phyloP scores from a whole-genome alignment of 768 basidiomycete genomes.

The Terana coerulea region DNA sequence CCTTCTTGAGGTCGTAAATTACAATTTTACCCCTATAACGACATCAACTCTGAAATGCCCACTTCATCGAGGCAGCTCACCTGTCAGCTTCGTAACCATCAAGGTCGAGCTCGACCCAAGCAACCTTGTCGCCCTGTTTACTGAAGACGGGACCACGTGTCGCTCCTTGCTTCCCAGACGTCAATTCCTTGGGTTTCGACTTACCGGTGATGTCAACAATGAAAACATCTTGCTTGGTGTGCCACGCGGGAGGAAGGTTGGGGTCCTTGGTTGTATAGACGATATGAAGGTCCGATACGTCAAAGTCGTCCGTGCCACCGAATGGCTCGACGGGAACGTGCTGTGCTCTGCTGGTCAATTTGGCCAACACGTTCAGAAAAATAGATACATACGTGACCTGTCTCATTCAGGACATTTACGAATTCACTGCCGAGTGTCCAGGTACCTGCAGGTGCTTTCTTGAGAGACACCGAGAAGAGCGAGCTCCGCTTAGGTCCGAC shows the following conservation, averaged over 20 bases:
- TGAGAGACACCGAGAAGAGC: conserved; percentile 65
- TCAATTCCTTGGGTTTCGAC: conserved; percentile 59
- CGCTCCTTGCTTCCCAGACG: conserved; percentile 83
- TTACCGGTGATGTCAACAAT: conserved; percentile 54
- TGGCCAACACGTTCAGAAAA: not conserved
- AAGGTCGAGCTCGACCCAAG: conserved; percentile 83
- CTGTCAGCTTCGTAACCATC: conserved; percentile 92
- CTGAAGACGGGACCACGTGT: conserved; percentile 71
- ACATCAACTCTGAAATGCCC: not conserved
- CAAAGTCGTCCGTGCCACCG: conserved; percentile 80
- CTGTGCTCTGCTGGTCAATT: conserved; percentile 30
- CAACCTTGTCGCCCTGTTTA: conserved; percentile 61
- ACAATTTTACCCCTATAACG: conserved; percentile 64
- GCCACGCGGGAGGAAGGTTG: conserved; percentile 67
- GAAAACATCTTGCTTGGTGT: conserved; percentile 86
- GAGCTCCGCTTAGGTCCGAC: conserved; percentile 64
- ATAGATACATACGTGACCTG: conserved; percentile 58
- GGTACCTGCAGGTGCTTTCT: conserved; percentile 40
- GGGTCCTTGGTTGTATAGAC: conserved; percentile 88
- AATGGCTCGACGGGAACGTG: conserved; percentile 80
- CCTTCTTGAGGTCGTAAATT: conserved; percentile 66
- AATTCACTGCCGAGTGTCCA: conserved; percentile 55
- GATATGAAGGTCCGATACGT: conserved; percentile 63
- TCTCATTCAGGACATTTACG: conserved; percentile 59
- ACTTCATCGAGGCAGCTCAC: conserved; percentile 26